Base-by-base conservation (phyloP, 345 rosid species). In the Camelina laxa region DNA sequence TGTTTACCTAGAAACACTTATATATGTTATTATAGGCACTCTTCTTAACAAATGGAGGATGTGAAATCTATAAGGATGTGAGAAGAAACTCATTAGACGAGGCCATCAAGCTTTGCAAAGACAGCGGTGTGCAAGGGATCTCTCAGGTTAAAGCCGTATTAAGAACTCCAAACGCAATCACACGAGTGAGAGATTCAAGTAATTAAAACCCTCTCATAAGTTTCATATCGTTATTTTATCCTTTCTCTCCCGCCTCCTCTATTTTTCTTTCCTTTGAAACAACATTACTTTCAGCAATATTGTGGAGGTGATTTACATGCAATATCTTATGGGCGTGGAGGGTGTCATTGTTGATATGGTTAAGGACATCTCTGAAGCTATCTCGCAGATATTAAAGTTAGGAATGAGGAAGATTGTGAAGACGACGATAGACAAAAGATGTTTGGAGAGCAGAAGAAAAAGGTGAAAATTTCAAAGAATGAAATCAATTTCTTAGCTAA, bases 281-380 rank as follows among this genome's bases (percentile, higher is more conserved):
- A 41, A 31, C 10, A 12, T 17, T 0, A 47, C 19, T 59, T 76
- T 75, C 85, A 87, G 96, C 50, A 86, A 87, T 47, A 87, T 87
- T 17, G 69, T 83, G 0, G 96, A 90, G 74, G 85, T 85, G n/a
- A 81, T 84, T 2, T 83, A 82, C 82, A 58, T 85, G 60, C 91
- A 90, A 70, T 69, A 80, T 67, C 8, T 85, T 44, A 82, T 90
- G 91, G 89, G 91, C 3, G 79, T 90, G 9, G 86, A 88, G 63
- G 92, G 96, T 72, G 89, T 90, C 21, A 84, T 90, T 7, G 85
- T 83, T 15, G 91, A 86, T 75, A 58, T 84, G 45, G 85, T 88
- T n/a, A 56, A 66, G 15, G 91, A 88, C 64, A 84, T 85, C 17
- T 80, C 84, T 0, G 83, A 85, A 58, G 84, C 85, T 2, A 80